These are phyloP conservation scores for Rhododendron griersonianum DNA, from an alignment of 148 eudicot species.

Conservation along the genomic window DNA sequence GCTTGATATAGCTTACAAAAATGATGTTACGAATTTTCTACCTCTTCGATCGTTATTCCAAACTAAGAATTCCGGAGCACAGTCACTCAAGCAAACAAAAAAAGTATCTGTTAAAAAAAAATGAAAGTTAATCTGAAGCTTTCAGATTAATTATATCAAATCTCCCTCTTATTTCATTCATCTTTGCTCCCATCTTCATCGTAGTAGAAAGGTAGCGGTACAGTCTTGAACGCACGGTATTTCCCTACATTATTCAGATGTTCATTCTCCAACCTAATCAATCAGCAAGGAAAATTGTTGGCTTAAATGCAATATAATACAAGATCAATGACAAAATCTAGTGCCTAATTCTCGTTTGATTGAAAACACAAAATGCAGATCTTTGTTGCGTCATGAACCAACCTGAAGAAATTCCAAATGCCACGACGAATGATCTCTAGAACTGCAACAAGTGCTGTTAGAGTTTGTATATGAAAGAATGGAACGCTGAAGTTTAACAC, in stretches of 20 bases:
- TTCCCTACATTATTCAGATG: background rate
- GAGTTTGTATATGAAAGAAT: constrained; percentile 27
- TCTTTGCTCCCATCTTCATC: background rate
- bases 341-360: background rate
- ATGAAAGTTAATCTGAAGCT: no score
- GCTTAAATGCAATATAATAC: background rate
- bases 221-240: background rate
- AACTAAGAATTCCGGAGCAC: no score
- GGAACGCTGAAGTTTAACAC: constrained; percentile 47
- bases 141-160: no score
- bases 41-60: no score
- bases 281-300: background rate
- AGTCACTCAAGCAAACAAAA: no score
- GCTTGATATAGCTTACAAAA: background rate
- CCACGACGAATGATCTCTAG: constrained; percentile 85
- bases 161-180: background rate
- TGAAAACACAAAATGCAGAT: background rate
- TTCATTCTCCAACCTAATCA: constrained; percentile 4
- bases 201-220: background rate
- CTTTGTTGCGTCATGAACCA: constrained; percentile 4
- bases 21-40: background rate
- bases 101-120: no score
- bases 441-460: constrained; percentile 51
- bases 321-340: background rate
- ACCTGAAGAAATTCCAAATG: constrained; percentile 95